Evolutionary conservation across 768 basidiomycete genomes (phyloP).

Genomic region (Hypsizygus marmoreus): DNA sequence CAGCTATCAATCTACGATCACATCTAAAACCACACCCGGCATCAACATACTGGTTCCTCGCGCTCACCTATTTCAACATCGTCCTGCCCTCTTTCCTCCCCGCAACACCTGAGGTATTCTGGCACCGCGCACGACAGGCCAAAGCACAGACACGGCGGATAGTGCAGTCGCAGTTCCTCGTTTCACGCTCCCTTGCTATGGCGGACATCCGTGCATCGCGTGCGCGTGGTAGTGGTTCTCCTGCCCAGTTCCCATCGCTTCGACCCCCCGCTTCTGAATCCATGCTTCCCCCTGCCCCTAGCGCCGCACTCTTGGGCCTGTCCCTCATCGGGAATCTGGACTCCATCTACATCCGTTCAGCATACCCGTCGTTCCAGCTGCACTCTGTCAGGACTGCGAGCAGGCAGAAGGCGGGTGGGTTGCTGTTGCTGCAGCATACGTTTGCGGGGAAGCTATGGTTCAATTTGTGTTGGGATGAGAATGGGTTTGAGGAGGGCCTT

Average conservation of each 20-base stretch:
- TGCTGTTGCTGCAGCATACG: slow-evolving; percentile 64
- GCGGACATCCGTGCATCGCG: slow-evolving; percentile 47
- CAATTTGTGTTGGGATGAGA: slow-evolving; percentile 31
- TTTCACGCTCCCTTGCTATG: slow-evolving; percentile 51
- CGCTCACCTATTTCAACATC: slow-evolving; percentile 66
- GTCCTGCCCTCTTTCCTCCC: slow-evolving; percentile 64
- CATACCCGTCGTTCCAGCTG: slow-evolving; percentile 48
- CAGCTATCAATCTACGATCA: slow-evolving; percentile 65
- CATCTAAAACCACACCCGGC: slow-evolving; percentile 37
- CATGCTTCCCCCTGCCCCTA: slow-evolving; percentile 22
- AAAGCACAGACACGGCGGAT: slow-evolving; percentile 52
- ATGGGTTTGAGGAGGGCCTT: slow-evolving; percentile 27
- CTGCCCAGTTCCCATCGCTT: not conserved
- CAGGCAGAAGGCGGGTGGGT: slow-evolving; percentile 59
- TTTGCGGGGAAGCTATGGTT: slow-evolving; percentile 63
- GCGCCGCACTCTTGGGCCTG: slow-evolving; percentile 50
- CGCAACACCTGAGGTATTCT: slow-evolving; percentile 44
- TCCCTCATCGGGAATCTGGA: slow-evolving; percentile 74
- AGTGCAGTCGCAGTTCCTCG: slow-evolving; percentile 52
- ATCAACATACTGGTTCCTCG: slow-evolving; percentile 61
- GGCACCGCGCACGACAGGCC: slow-evolving; percentile 56
- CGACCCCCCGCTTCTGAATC: not conserved
- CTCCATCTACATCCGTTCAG: slow-evolving; percentile 55
- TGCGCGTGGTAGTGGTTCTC: slow-evolving; percentile 17
- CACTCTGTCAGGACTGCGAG: slow-evolving; percentile 66